A percentile compares a stretch with the other conserved stretches of the same genome.
These are phyloP conservation scores for Aspergillus niger DNA, from an alignment of 2,329 filamentous ascomycete genomes.

Conservation along the genomic window DNA sequence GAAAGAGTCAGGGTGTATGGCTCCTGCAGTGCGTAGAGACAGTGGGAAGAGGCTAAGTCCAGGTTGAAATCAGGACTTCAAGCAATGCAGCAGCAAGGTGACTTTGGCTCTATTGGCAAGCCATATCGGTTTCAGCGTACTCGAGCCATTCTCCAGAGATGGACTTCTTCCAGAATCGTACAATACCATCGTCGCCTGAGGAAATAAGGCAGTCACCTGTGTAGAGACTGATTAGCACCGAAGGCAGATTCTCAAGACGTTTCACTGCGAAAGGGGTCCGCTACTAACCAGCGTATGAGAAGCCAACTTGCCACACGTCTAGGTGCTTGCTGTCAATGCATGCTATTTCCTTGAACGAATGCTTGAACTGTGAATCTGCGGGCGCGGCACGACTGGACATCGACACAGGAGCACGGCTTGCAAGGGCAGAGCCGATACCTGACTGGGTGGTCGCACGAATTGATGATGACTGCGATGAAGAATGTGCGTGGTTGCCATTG, in stretches of 20 bases:
- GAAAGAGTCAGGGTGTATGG: neutral
- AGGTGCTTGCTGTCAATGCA: constrained; percentile 48
- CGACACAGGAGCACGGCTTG: constrained; percentile 36
- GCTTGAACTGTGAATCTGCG: constrained; percentile 43
- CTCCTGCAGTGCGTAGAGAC: neutral
- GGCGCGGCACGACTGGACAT: constrained; percentile 35
- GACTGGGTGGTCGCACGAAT: constrained; percentile 40
- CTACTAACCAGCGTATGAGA: constrained; percentile 45
- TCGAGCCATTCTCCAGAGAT: constrained; percentile 49
- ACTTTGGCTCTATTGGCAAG: constrained; percentile 29
- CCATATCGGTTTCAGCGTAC: constrained; percentile 46
- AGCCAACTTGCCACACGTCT: constrained; percentile 50
- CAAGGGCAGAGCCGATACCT: constrained; percentile 46
- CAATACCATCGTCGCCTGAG: constrained; percentile 45
- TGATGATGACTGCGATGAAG: constrained; percentile 31
- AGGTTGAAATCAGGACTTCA: neutral
- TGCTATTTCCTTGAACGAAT: constrained; percentile 45
- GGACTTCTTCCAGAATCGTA: constrained; percentile 48
- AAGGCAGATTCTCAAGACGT: neutral
- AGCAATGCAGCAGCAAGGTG: neutral
- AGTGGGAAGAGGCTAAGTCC: neutral
- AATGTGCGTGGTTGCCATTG: constrained; percentile 31
- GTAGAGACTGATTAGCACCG: neutral
- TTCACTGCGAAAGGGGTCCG: neutral
- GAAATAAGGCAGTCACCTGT: constrained; percentile 48